phyloP scores from a whole-genome alignment of 805 yeast genomes.

The Ogataea sp. region DNA sequence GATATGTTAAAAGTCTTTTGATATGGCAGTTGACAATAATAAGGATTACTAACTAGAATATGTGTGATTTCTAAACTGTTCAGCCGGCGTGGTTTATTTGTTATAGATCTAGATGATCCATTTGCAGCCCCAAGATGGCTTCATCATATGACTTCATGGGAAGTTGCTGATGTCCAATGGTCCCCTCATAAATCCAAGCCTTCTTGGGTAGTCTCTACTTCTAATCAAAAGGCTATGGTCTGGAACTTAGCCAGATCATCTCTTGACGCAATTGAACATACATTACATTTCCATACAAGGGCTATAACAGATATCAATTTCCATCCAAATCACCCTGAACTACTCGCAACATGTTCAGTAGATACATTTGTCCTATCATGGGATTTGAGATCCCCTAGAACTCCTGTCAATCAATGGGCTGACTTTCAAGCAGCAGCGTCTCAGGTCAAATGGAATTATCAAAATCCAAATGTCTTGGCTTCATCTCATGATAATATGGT shows the following conservation, averaged over 20 bases:
- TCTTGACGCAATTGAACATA: constrained; percentile 70
- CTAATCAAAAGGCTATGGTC: constrained; percentile 89
- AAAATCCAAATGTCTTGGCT: constrained; percentile 70
- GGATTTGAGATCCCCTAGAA: constrained; percentile 79
- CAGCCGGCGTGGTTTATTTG: constrained; percentile 67
- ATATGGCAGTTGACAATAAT: no score
- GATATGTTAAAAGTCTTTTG: no score
- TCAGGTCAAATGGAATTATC: constrained; percentile 89
- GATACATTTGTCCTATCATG: constrained; percentile 83
- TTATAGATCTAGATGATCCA: constrained; percentile 93
- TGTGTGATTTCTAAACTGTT: background rate
- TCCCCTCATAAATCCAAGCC: constrained; percentile 84
- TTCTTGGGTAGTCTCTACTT: constrained; percentile 86
- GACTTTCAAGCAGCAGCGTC: constrained; percentile 95
- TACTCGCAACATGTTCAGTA: constrained; percentile 86
- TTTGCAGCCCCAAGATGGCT: constrained; percentile 92
- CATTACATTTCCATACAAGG: constrained; percentile 81
- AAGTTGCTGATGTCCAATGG: constrained; percentile 99
- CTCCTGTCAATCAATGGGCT: constrained; percentile 73
- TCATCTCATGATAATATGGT: constrained; percentile 78
- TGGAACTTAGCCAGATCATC: constrained; percentile 77
- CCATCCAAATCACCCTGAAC: constrained; percentile 79
- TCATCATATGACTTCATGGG: constrained; percentile 92
- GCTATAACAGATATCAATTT: constrained; percentile 96
- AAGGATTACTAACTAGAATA: background rate